Conservation (phyloP, 192 early-diverging fungal genomes). For the Backusella westeae region DNA sequence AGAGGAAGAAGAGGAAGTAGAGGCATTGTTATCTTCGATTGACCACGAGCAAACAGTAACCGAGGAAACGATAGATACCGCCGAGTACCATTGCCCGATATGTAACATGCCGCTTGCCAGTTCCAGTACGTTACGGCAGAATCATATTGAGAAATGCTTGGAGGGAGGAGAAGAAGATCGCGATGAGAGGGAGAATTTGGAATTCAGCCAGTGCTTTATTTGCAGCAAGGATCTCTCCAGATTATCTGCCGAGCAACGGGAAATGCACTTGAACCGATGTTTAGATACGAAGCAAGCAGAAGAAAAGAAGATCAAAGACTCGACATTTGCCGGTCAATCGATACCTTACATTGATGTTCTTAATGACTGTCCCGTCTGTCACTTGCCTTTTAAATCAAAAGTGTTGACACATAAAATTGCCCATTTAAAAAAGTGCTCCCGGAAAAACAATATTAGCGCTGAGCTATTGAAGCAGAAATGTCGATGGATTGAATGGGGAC, state of each 20-base stretch:
- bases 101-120: background rate
- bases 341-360: background rate
- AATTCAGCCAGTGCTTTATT: background rate
- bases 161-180: background rate
- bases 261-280: background rate
- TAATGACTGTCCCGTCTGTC: background rate
- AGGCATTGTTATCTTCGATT: background rate
- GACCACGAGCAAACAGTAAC: background rate
- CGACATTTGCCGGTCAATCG: background rate
- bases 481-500: constrained; percentile 7
- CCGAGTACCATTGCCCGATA: constrained; percentile 6
- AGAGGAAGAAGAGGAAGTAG: background rate
- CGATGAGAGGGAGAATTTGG: background rate
- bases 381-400: background rate
- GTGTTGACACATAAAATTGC: background rate
- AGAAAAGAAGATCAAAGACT: background rate
- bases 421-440: background rate
- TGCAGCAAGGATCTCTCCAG: background rate
- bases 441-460: background rate
- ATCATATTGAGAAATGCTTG: background rate
- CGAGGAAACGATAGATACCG: background rate
- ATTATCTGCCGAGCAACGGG: background rate
- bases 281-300: background rate
- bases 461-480: background rate
- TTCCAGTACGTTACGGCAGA: background rate